Conservation (phyloP, 495 filamentous ascomycete genomes). For the Podospora pseudocomata region DNA sequence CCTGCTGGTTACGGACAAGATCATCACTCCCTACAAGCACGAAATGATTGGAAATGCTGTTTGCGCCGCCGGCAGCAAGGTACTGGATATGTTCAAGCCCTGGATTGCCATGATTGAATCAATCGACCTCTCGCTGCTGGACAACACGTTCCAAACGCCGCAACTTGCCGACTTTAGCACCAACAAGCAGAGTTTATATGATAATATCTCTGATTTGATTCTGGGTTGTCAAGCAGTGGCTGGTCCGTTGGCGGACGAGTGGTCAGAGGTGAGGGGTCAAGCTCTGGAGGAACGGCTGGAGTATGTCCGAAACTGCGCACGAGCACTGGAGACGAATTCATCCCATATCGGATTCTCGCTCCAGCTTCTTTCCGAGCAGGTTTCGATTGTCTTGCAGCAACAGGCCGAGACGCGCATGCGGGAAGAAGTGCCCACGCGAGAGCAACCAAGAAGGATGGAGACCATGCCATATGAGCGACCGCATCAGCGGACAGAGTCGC, state of each 20-base stretch:
- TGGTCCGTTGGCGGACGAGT: constrained; percentile 88
- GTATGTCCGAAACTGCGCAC: constrained; percentile 66
- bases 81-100: constrained; percentile 79
- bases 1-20: constrained; percentile 69
- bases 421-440: constrained; percentile 38
- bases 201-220: constrained; percentile 84
- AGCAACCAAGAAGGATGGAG: constrained; percentile 42
- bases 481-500: constrained; percentile 48
- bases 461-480: constrained; percentile 43
- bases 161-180: constrained; percentile 82
- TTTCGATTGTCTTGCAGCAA: constrained; percentile 49
- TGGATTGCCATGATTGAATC: constrained; percentile 87
- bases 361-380: constrained; percentile 78
- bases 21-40: constrained; percentile 67
- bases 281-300: constrained; percentile 86
- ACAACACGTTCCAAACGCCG: constrained; percentile 72
- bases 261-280: constrained; percentile 86
- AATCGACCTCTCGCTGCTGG: constrained; percentile 72
- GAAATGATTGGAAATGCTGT: constrained; percentile 69
- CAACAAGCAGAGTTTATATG: constrained; percentile 89
- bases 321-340: constrained; percentile 78
- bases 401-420: constrained; percentile 37
- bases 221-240: constrained; percentile 82
- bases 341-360: constrained; percentile 85
- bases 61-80: constrained; percentile 67